phyloP scores from a whole-genome alignment of 1,284 basidiomycete genomes.

The Rhodotorula sp. region DNA sequence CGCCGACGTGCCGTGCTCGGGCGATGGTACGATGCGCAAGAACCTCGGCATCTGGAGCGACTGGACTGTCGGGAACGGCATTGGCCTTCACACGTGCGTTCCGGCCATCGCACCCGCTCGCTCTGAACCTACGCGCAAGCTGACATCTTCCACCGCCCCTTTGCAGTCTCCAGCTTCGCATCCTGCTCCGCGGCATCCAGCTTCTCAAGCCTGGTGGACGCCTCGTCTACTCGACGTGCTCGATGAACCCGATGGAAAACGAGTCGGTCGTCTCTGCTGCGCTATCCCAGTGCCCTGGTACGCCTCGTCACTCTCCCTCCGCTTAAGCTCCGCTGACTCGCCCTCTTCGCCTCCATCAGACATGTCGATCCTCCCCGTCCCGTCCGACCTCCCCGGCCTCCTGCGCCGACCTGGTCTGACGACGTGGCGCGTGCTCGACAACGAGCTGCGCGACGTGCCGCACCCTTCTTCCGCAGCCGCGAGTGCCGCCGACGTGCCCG shows the following conservation, averaged over 20 bases:
- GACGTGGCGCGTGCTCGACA: constrained; percentile 66
- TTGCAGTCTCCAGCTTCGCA: constrained; percentile 80
- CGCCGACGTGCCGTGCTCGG: constrained; percentile 96
- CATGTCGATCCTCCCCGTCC: constrained; percentile 80
- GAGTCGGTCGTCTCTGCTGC: constrained; percentile 93
- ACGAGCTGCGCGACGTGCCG: constrained; percentile 39
- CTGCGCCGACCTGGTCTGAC: constrained; percentile 72
- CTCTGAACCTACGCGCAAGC: no score
- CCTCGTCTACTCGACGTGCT: constrained; percentile 97
- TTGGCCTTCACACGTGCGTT: constrained; percentile 79
- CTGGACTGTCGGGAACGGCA: constrained; percentile 86
- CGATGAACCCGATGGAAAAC: constrained; percentile 95
- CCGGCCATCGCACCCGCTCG: background rate
- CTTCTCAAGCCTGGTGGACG: constrained; percentile 82
- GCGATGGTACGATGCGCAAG: constrained; percentile 94
- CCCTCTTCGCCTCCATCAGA: no score
- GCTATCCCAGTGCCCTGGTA: constrained; percentile 68
- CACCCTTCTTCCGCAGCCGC: constrained; percentile 21
- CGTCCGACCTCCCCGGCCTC: constrained; percentile 68
- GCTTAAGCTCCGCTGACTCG: constrained; percentile 1
- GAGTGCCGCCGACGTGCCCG: background rate
- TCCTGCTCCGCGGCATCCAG: constrained; percentile 86
- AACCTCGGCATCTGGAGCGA: constrained; percentile 93
- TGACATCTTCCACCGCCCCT: background rate
- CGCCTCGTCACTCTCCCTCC: constrained; percentile 32